These are phyloP conservation scores for Hypsizygus marmoreus DNA, from an alignment of 768 basidiomycete genomes.

Conservation along the genomic window DNA sequence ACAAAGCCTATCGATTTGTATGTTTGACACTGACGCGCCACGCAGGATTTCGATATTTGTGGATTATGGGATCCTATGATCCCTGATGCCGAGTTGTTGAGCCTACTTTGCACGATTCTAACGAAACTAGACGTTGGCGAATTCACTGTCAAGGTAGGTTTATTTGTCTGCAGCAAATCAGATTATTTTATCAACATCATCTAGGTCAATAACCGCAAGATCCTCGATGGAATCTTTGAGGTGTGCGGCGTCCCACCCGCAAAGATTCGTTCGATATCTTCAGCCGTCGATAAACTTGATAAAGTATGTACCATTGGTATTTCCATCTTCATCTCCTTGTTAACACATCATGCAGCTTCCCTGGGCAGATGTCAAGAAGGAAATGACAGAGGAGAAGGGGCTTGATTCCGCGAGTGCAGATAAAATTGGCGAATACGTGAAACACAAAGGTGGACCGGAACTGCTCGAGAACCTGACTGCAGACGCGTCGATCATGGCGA, in stretches of 20 bases:
- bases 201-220: conserved; percentile 93
- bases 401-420: conserved; percentile 81
- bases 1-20: neutral
- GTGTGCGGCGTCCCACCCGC: conserved; percentile 92
- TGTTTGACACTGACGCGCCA: too few relatives aligned
- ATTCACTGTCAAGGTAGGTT: conserved; percentile 83
- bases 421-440: conserved; percentile 96
- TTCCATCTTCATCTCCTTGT: too few relatives aligned
- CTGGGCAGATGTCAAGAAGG: conserved; percentile 90
- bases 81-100: conserved; percentile 90
- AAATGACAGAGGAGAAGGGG: conserved; percentile 97
- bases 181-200: neutral
- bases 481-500: conserved; percentile 65
- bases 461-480: conserved; percentile 71
- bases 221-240: conserved; percentile 95
- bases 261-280: conserved; percentile 90
- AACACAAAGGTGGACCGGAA: conserved; percentile 84
- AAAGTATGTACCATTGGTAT: too few relatives aligned
- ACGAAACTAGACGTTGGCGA: conserved; percentile 88
- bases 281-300: conserved; percentile 98
- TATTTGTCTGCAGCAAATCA: neutral
- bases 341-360: conserved; percentile 53
- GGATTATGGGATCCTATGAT: conserved; percentile 97
- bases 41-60: conserved; percentile 96
- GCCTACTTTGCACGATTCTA: conserved; percentile 79